These are phyloP conservation scores for Podospora anserina DNA, from an alignment of 495 filamentous ascomycete species.

Conservation along the genomic window DNA sequence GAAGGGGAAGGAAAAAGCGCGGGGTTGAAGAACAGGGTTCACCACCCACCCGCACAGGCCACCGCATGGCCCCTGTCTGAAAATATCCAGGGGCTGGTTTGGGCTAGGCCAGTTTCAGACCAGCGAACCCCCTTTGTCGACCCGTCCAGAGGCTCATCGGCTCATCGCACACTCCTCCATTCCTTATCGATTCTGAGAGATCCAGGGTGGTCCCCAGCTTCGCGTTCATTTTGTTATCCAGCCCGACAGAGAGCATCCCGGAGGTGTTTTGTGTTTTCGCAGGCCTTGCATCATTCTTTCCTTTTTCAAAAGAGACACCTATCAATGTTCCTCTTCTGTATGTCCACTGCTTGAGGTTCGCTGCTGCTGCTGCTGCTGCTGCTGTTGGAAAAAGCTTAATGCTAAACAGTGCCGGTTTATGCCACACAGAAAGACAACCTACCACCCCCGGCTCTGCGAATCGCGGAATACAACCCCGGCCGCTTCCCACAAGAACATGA, in stretches of 20 bases:
- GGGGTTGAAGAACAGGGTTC: constrained; percentile 13
- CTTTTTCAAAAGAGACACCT: neutral
- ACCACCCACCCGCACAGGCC: constrained; percentile 8
- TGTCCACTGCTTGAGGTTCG: neutral
- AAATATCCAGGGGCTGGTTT: constrained; percentile 17
- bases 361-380: neutral
- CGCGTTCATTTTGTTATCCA: constrained; percentile 12
- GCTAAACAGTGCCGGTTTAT: constrained; percentile 35
- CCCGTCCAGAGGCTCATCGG: neutral
- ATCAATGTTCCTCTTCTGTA: neutral
- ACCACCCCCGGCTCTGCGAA: constrained; percentile 18
- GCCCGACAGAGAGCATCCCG: constrained; percentile 12
- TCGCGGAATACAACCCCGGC: constrained; percentile 14
- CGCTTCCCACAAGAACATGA: constrained; percentile 31
- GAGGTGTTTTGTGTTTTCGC: constrained; percentile 15
- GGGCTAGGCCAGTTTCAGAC: constrained; percentile 33
- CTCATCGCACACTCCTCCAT: neutral
- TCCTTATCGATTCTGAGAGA: constrained; percentile 30
- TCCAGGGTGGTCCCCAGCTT: constrained; percentile 13
- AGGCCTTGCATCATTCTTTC: constrained; percentile 9
- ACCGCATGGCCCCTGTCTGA: neutral
- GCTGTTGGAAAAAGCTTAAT: constrained; percentile 17
- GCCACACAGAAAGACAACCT: constrained; percentile 25
- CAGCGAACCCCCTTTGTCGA: constrained; percentile 26
- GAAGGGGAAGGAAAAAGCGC: neutral